Evolutionary conservation across 2,329 filamentous ascomycete genomes (phyloP), one percentile per base, ranked within the genome.

Genomic region (Aureobasidium mangrovei): DNA sequence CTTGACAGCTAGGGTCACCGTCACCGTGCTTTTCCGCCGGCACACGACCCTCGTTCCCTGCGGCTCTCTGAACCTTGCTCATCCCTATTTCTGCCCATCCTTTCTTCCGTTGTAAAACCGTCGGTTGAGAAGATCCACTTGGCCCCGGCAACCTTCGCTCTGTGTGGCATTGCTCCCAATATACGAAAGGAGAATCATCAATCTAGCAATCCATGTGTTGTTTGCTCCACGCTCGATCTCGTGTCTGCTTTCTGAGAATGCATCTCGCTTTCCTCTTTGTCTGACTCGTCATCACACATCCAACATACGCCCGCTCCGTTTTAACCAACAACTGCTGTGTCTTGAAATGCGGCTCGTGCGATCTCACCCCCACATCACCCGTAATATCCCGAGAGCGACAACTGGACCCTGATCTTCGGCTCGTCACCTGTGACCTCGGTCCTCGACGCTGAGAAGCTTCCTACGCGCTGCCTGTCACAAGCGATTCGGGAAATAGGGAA

Each of bases 61-160:
- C 47, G 47, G 47, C 47, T 51, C 36, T 18, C 18, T 41, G 29
- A 44, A 43, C 31, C 48, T 52, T 52, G 38, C 48, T 52, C 48
- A 32, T 29, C 45, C 33, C 39, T 27, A 31, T 38, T 31, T 32
- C 28, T 24, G 27, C 27, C n/a, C 10, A 26, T n/a, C 29, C 48
- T 53, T 43, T 43, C 24, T 53, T 39, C 39, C 49, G 31, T 44
- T 44, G 40, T 53, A 42, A 38, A 42, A 42, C 47, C 47, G 47
- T 31, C 41, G 39, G 49, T 53, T 53, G 49, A 53, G 40, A 43
- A 29, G 38, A 27, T 31, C 31, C 32, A 38, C 39, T 26, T 18
- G 32, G 40, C 38, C 40, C 39, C 40, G 29, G 18, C 18, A 18
- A 18, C 18, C 18, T 18, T 18, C 18, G 18, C 18, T 18, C 18